Evolutionary conservation across 257 asterid species (phyloP), one percentile per base, ranked within the genome.

Genomic region (Dorcoceras hygrometricum): DNA sequence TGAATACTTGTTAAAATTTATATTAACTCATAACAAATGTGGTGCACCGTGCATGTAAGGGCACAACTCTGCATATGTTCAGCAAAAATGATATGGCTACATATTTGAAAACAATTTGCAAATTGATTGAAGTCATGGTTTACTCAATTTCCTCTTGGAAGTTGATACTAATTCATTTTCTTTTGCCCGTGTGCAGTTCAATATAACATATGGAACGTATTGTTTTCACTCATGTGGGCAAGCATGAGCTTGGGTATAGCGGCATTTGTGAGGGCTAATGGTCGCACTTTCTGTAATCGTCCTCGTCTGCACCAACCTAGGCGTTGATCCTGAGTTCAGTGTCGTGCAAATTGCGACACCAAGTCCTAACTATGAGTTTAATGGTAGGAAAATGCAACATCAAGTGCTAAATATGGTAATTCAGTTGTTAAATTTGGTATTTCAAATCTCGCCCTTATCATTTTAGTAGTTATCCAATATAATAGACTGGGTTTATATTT

Each of bases 291-390:
- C 89, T 92, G 98, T 57, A 84, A 92, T 72, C 86, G 96, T 24
- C 98, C 98, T 56, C 95, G 93, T 54, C 86, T 92, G 39, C 85
- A 81, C 81, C 87, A 77, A 75, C 89, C 96, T 64, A 71, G 86
- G 54, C 76, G 53, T 67, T 86, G 83, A 89, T 75, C 72, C 72
- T 54, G 43, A 46, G 61, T 73, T 70, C 50, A 23, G 36, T 23
- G 20, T 23, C n/a, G 7, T 57, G 8, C 10, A 23, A 6, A 20
- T 23, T 56, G 63, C 36, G 7, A 23, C 48, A 39, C 20, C 19
- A 24, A 18, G 25, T 32, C 43, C 23, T 18, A 43, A 23, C 48
- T 19, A 8, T 57, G 22, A 46, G 20, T 23, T 62, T 66, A n/a
- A n/a, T n/a, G n/a, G n/a, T n/a, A n/a, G n/a, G n/a, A n/a, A n/a